Conservation (phyloP, 2,329 filamentous ascomycete species). For the Coniochaeta sp. region DNA sequence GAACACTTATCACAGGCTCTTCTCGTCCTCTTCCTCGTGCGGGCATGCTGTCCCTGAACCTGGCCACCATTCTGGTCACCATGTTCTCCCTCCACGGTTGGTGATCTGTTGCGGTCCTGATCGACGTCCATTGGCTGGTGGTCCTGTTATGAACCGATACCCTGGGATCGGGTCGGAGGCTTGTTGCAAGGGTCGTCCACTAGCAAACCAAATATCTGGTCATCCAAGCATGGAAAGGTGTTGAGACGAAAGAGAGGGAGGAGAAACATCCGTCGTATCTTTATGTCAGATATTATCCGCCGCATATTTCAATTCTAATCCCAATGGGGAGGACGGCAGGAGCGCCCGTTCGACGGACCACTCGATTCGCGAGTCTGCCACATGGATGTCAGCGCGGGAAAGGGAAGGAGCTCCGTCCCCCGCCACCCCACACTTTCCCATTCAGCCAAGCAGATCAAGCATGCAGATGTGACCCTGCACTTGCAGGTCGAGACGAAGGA, state of each 20-base stretch:
- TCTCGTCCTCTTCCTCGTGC: slow-evolving; percentile 1
- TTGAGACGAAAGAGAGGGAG: background rate
- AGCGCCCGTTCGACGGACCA: background rate
- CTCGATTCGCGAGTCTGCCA: background rate
- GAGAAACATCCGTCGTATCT: background rate
- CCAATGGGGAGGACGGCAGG: background rate
- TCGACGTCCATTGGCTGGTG: background rate
- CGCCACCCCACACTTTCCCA: background rate
- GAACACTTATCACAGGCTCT: slow-evolving; percentile 2
- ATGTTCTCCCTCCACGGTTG: background rate
- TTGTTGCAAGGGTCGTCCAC: background rate
- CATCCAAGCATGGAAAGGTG: background rate
- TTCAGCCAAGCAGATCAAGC: background rate
- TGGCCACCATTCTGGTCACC: background rate
- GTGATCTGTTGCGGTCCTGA: background rate
- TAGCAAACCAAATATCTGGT: background rate
- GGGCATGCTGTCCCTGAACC: background rate
- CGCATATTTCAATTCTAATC: background rate
- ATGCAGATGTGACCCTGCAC: background rate
- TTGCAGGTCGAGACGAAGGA: background rate
- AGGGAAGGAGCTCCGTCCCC: background rate
- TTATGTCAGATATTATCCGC: background rate
- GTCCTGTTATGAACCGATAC: background rate
- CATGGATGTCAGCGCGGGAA: background rate
- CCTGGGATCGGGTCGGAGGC: background rate